Evolutionary conservation across 2,329 filamentous ascomycete genomes (phyloP), one percentile per base, ranked within the genome.

Genomic region (Epichloe gansuensis): DNA sequence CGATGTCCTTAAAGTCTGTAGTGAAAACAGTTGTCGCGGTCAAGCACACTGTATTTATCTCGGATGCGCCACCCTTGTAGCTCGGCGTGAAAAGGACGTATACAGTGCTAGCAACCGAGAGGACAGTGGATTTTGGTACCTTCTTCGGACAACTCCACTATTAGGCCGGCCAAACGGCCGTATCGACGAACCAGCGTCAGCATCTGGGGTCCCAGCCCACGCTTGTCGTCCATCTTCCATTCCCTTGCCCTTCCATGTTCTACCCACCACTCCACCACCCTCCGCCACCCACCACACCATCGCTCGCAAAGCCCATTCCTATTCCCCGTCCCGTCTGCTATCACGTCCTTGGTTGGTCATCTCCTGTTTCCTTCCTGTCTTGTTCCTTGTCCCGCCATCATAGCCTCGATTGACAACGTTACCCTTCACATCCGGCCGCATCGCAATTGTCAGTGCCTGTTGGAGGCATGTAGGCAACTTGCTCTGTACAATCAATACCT

Each of bases 101-200:
- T 25, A 54, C 54, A 48, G 50, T 55, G 35, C 35, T 55, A 57
- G 35, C 37, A 31, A 25, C 28, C 3, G 2, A 3, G 15, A 3
- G 11, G 11, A 48, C 52, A 15, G 49, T 45, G 17, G 44, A 25
- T n/a, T 35, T 25, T 17, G 50, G 55, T 52, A 57, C 55, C 50
- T 58, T 56, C 46, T 53, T 52, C 53, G 41, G 53, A 41, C 55
- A 61, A 63, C 73, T 71, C 75, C 75, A 79, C 76, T 75, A 76
- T 78, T 77, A 72, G 67, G 74, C 76, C 76, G 76, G 75, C 69
- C 66, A 78, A 74, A 76, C 65, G 73, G 75, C 76, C 76, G 75
- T 69, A 64, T 67, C 62, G 67, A 65, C 66, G 65, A 67, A 67
- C 66, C 68, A 68, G 62, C 59, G 57, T 53, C 46, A 31, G 46